Evolutionary conservation across 345 rosid species (phyloP).

Genomic region (Jatropha curcas): DNA sequence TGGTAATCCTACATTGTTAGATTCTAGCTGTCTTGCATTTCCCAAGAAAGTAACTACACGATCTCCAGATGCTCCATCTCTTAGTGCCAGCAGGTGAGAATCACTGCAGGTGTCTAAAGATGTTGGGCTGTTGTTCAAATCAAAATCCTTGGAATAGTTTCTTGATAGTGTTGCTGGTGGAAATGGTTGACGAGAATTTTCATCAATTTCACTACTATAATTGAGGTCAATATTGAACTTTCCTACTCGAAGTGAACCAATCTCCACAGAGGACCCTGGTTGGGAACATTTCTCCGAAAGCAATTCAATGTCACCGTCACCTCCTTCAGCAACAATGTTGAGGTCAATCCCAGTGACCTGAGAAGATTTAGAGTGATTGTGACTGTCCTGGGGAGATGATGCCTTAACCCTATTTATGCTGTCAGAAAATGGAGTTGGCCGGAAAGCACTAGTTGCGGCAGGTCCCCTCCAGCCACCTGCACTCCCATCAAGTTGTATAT

Average conservation of each 20-base stretch:
- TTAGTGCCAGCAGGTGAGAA: conserved; percentile 1
- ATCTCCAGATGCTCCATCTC: conserved; percentile 8
- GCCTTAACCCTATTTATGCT: conserved; percentile 1
- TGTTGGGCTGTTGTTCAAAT: conserved; percentile 22
- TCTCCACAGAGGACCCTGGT: conserved; percentile 14
- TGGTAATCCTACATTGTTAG: not conserved
- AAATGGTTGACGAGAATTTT: conserved; percentile 5
- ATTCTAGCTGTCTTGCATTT: conserved; percentile 4
- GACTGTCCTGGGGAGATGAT: not conserved
- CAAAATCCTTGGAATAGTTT: conserved; percentile 17
- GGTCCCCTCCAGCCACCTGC: conserved; percentile 28
- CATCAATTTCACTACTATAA: conserved; percentile 14
- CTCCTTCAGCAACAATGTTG: conserved; percentile 25
- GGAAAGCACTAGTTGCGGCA: conserved; percentile 32
- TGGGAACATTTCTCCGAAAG: not conserved
- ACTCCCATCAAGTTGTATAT: conserved; percentile 13
- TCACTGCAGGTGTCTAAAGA: conserved; percentile 5
- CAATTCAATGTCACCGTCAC: conserved; percentile 15
- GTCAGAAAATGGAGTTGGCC: conserved; percentile 10
- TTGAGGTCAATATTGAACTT: conserved; percentile 26
- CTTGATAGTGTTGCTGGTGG: conserved; percentile 10
- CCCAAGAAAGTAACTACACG: conserved; percentile 3
- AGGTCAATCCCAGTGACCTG: conserved; percentile 19
- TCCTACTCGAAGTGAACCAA: not conserved
- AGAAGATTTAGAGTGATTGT: conserved; percentile 7